Conservation (phyloP, 2,329 filamentous ascomycete species). For the Magnaporthiopsis poae region DNA sequence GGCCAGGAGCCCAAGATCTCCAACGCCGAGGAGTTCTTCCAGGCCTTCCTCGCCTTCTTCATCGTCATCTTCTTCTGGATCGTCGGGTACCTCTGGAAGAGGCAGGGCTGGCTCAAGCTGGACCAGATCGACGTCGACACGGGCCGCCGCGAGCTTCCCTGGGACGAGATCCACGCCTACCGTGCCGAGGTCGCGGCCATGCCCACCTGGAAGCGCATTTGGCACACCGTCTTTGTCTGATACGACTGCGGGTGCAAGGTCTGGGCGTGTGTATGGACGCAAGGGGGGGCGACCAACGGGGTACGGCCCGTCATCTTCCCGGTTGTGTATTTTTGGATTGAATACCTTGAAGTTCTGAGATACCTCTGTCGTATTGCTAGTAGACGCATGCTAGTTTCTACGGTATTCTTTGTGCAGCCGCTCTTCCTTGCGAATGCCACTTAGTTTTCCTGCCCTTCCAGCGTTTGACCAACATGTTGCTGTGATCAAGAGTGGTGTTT, state of each 20-base stretch:
- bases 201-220: constrained; percentile 11
- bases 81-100: constrained; percentile 54
- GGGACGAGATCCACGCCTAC: constrained; percentile 30
- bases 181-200: constrained; percentile 11
- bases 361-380: background rate
- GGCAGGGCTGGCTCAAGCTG: constrained; percentile 45
- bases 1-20: constrained; percentile 21
- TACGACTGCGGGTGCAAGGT: background rate
- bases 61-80: constrained; percentile 45
- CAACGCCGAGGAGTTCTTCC: constrained; percentile 39
- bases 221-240: constrained; percentile 8
- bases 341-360: background rate
- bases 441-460: too few relatives aligned
- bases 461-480: too few relatives aligned
- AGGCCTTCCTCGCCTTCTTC: constrained; percentile 43
- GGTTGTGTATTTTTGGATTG: background rate
- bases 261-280: background rate
- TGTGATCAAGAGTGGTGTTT: too few relatives aligned
- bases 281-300: background rate
- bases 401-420: background rate
- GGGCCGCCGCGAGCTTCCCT: constrained; percentile 52
- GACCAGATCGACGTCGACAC: constrained; percentile 58
- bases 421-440: background rate
- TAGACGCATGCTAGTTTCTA: background rate
- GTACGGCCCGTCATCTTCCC: too few relatives aligned